phyloP scores from a whole-genome alignment of 768 basidiomycete species.

The Suillus tomentosus region DNA sequence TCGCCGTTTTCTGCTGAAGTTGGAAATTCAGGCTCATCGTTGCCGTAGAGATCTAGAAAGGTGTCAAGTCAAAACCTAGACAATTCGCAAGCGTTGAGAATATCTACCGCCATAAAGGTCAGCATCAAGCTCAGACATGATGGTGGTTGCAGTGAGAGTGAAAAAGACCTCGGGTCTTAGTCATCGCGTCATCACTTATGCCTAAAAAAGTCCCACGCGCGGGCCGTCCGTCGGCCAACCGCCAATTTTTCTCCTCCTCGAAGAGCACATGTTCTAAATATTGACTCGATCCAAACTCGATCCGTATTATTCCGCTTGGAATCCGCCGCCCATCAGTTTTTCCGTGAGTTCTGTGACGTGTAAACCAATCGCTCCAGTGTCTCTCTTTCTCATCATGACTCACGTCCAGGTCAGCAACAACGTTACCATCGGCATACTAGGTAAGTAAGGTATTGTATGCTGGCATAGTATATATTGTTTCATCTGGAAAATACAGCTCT shows the following conservation, averaged over 20 bases:
- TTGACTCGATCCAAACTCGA: background rate
- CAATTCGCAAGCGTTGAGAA: background rate
- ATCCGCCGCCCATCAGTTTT: background rate
- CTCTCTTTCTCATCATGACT: conserved; percentile 5
- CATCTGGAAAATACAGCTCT: conserved; percentile 54
- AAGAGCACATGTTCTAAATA: background rate
- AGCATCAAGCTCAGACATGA: conserved; percentile 74
- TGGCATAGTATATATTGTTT: background rate
- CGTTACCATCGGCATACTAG: conserved; percentile 53
- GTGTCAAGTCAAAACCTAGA: conserved; percentile 3
- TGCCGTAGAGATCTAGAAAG: conserved; percentile 61
- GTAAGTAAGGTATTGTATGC: conserved; percentile 31
- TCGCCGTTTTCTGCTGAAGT: conserved; percentile 46
- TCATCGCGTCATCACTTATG: conserved; percentile 20
- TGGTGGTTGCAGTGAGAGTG: conserved; percentile 39
- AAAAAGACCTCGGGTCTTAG: conserved; percentile 29
- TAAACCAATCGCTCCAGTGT: background rate
- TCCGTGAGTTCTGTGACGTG: conserved; percentile 4
- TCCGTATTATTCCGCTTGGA: conserved; percentile 3
- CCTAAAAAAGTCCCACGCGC: conserved; percentile 26
- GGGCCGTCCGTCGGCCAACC: conserved; percentile 15
- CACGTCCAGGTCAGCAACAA: conserved; percentile 17
- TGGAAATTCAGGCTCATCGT: conserved; percentile 59
- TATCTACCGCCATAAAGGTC: conserved; percentile 84
- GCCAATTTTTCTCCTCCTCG: background rate